Evolutionary conservation across 768 basidiomycete species (phyloP), one percentile per base, ranked within the genome.

Genomic region (Paxillus ammoniavirescens): DNA sequence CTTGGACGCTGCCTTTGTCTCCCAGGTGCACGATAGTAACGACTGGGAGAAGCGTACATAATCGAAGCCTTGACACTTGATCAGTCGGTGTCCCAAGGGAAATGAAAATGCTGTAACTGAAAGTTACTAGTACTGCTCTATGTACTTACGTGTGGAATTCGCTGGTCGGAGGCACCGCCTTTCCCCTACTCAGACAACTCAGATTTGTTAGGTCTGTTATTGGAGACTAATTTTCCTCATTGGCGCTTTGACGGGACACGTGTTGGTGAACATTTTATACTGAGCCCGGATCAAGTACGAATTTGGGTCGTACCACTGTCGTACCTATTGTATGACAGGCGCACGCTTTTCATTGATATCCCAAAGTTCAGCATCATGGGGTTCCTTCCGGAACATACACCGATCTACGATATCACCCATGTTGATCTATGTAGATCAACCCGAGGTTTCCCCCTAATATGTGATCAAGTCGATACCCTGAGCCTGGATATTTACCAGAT

Each of bases 401-500:
- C 26, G 3, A 26, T 26, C 26, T 26, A 26, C 13, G 37, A 38
- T 38, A n/a, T n/a, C 26, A 49, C 37, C 35, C 17, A 36, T 14
- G 23, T 21, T 8, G 23, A 17, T 49, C 21, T 14, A 18, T 4
- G 5, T 26, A 26, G 26, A 26, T 26, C 26, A 26, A 26, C 26
- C 6, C 26, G 26, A 33, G 23, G 45, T 30, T 18, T 36, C 41
- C 15, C 37, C 31, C 46, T 52, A 64, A 15, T 56, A 21, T 7
- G 45, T 46, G 18, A 56, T 8, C 48, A 65, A 45, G 23, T 64
- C 46, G 8, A 57, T 62, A 9, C 65, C 75, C 46, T 61, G 61
- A 9, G 71, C 72, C 26, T 60, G 57, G 13, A 79, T 69, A 17
- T 75, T 60, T 8, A 66, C 75, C 13, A 75, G 60, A 60, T 71